These are phyloP conservation scores for Collariella sp. DNA, from an alignment of 495 filamentous ascomycete species.

Conservation along the genomic window DNA sequence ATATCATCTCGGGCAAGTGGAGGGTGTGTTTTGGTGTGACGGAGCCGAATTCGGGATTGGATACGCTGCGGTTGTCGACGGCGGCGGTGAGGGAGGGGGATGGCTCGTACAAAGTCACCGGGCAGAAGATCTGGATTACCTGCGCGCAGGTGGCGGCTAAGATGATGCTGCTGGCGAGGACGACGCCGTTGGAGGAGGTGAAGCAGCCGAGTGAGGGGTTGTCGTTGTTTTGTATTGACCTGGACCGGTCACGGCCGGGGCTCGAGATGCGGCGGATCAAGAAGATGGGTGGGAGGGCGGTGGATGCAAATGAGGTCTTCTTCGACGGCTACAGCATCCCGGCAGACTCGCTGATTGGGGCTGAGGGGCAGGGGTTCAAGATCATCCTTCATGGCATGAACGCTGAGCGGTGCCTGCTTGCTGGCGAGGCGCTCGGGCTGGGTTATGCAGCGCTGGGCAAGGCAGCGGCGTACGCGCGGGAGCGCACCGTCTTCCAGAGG, in stretches of 20 bases:
- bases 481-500: slow-evolving; percentile 60
- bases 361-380: slow-evolving; percentile 65
- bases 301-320: slow-evolving; percentile 81
- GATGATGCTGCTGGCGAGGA: slow-evolving; percentile 72
- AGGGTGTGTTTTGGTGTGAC: slow-evolving; percentile 61
- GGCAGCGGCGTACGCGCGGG: slow-evolving; percentile 58
- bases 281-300: slow-evolving; percentile 71
- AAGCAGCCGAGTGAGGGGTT: slow-evolving; percentile 60
- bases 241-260: slow-evolving; percentile 49
- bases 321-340: slow-evolving; percentile 65
- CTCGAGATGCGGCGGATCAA: slow-evolving; percentile 62
- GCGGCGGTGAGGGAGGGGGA: slow-evolving; percentile 43
- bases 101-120: slow-evolving; percentile 53
- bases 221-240: slow-evolving; percentile 67
- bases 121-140: slow-evolving; percentile 81
- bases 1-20: slow-evolving; percentile 59
- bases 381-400: slow-evolving; percentile 80
- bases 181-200: slow-evolving; percentile 56
- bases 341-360: slow-evolving; percentile 52
- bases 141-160: slow-evolving; percentile 67
- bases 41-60: slow-evolving; percentile 63
- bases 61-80: slow-evolving; percentile 61
- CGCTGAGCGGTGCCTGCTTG: slow-evolving; percentile 67
- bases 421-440: slow-evolving; percentile 68
- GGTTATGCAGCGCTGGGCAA: slow-evolving; percentile 63